Evolutionary conservation across 192 early-diverging fungal species (phyloP), one percentile per base, ranked within the genome.

Genomic region (Podila epicladia): DNA sequence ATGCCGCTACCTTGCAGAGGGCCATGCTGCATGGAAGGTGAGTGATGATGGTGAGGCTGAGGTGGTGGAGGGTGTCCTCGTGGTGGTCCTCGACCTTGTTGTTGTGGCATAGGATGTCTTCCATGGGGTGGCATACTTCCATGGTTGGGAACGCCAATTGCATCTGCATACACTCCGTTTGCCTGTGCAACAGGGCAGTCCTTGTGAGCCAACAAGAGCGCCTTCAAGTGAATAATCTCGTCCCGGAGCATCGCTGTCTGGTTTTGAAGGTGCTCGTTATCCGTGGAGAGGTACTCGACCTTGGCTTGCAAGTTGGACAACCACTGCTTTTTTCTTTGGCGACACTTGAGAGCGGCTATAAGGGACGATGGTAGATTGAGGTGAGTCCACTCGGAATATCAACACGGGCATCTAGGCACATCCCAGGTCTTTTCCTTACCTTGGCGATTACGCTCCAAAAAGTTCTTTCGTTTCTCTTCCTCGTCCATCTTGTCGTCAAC

Each of bases 321-420:
- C 95, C 95, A 96, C 76, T 94, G 88, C 80, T 97, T 97, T 80
- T 97, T 97, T 62, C 95, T 91, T 74, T 95, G 95, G 28, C 96
- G 89, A 76, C 96, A 97, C 83, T 97, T 96, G 7, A 94, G 87
- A 0, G 96, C 96, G 29, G 96, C 96, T 85, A 51, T 31, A 22
- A 31, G 31, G 11, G 22, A 35, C 35, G 9, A 37, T 37, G 9
- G 35, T 37, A 37, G 35, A 33, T 33, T 33, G 8, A 37, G 35
- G 9, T 37, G 35, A 37, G 35, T 37, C 9, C 9, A 37, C 0
- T 8, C 35, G 35, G 35, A 37, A 37, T 37, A 37, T 37, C 35
- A 37, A 45, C 41, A 17, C 13, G 0, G 3, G 41, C 11, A 2
- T 22, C n/a, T 5, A 17, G 20, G 55, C 15, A 19, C 9, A 5